phyloP scores from a whole-genome alignment of 768 basidiomycete genomes.

The Tubosaeta brunneosetosa region DNA sequence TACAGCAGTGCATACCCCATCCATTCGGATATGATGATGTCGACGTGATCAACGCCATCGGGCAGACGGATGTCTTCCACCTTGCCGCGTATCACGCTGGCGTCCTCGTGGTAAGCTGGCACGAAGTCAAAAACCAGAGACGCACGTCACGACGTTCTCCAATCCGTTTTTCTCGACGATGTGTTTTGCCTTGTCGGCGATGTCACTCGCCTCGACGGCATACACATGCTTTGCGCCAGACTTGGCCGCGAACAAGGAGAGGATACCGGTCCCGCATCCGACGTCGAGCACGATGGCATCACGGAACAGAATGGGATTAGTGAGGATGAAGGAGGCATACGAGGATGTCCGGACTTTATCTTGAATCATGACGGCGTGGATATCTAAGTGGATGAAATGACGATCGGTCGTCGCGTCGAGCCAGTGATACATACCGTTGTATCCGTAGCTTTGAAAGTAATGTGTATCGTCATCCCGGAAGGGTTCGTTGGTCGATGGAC shows the following conservation, averaged over 20 bases:
- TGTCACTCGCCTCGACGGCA: slow-evolving; percentile 86
- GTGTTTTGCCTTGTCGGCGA: slow-evolving; percentile 70
- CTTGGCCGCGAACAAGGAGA: slow-evolving; percentile 84
- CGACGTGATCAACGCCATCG: slow-evolving; percentile 68
- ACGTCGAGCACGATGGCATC: slow-evolving; percentile 90
- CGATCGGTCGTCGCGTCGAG: not conserved
- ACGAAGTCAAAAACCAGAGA: slow-evolving; percentile 8
- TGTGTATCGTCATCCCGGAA: slow-evolving; percentile 84
- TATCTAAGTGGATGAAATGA: slow-evolving; percentile 46
- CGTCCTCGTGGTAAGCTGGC: slow-evolving; percentile 3
- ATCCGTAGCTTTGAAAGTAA: slow-evolving; percentile 88
- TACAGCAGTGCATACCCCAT: slow-evolving; percentile 93
- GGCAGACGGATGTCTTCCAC: slow-evolving; percentile 84
- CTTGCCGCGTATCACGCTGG: slow-evolving; percentile 80
- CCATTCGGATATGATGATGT: slow-evolving; percentile 97
- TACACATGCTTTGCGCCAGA: slow-evolving; percentile 89
- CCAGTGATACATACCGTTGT: slow-evolving; percentile 58
- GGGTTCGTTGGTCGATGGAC: slow-evolving; percentile 19
- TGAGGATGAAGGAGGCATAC: slow-evolving; percentile 87
- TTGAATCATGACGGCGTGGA: slow-evolving; percentile 95
- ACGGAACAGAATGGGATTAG: slow-evolving; percentile 74
- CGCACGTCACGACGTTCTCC: slow-evolving; percentile 63
- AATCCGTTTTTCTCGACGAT: slow-evolving; percentile 76
- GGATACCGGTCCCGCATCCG: slow-evolving; percentile 92
- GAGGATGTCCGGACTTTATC: slow-evolving; percentile 92